phyloP scores from a whole-genome alignment of 306 rosid genomes.

The Canavalia ensiformis region DNA sequence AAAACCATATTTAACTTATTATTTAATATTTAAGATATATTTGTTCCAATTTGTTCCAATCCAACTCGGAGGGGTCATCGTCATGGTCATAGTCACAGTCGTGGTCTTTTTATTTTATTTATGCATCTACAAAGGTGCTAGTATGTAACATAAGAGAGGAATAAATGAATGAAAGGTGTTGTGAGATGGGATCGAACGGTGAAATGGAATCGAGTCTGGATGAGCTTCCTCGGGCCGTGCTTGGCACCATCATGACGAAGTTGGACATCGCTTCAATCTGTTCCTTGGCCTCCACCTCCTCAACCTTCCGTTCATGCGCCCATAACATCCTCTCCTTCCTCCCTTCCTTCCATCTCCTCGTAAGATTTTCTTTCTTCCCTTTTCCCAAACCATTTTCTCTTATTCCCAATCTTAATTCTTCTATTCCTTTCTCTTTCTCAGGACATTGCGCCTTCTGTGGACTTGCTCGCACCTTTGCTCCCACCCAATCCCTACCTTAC shows the following conservation, averaged over 20 bases:
- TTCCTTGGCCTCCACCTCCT: constrained; percentile 79
- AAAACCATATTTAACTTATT: too few species aligned
- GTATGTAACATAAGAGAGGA: too few species aligned
- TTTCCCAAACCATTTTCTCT: not conserved
- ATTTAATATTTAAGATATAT: too few species aligned
- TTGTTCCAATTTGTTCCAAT: too few species aligned
- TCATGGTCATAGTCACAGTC: too few species aligned
- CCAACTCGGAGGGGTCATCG: too few species aligned
- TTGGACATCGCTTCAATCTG: constrained; percentile 86
- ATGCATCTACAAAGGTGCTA: too few species aligned
- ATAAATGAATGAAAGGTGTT: too few species aligned
- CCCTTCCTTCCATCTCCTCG: constrained; percentile 82
- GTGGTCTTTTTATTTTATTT: too few species aligned
- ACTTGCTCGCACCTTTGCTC: constrained; percentile 71
- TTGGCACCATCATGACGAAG: constrained; percentile 74
- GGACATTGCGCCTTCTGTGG: constrained; percentile 79
- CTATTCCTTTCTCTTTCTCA: not conserved
- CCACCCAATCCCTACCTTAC: constrained; percentile 74
- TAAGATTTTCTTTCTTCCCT: constrained; percentile 24
- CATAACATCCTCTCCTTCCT: constrained; percentile 74
- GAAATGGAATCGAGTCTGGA: constrained; percentile 63
- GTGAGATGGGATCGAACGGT: not conserved
- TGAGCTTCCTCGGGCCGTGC: constrained; percentile 67
- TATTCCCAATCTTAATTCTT: not conserved
- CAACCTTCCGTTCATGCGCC: constrained; percentile 66